These are phyloP conservation scores for Ophiostoma perfectum DNA, from an alignment of 2,329 filamentous ascomycete species.

Conservation along the genomic window DNA sequence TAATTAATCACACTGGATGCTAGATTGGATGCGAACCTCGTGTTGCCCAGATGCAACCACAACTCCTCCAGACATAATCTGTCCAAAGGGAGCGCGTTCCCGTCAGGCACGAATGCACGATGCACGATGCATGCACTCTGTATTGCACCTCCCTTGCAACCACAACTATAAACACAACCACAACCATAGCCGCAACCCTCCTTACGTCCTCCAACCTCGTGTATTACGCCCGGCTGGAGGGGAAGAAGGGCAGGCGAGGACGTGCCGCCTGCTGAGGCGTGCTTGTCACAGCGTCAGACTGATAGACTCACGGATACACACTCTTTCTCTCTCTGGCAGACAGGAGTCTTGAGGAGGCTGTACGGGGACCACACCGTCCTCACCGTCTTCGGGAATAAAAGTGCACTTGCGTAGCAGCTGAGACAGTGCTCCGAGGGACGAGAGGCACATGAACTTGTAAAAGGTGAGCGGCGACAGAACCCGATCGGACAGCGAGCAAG, in stretches of 20 bases:
- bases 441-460: too few species aligned
- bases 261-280: neutral
- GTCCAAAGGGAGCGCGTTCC: slow-evolving; percentile 7
- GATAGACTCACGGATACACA: neutral
- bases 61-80: neutral
- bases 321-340: neutral
- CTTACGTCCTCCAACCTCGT: too few species aligned
- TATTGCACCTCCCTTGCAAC: neutral
- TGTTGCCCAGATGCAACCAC: neutral
- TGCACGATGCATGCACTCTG: neutral
- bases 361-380: too few species aligned
- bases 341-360: too few species aligned
- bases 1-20: neutral
- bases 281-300: neutral
- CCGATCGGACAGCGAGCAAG: too few species aligned
- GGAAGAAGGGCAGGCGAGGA: neutral
- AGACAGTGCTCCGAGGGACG: too few species aligned
- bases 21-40: too few species aligned
- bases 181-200: too few species aligned
- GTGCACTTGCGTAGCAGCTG: too few species aligned
- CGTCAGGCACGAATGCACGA: slow-evolving; percentile 21
- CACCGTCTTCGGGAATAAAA: too few species aligned
- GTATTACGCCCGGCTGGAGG: too few species aligned
- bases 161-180: neutral
- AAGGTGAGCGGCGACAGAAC: too few species aligned